Percentiles rank a stretch among this genome's conserved stretches.
These are phyloP conservation scores for Camellia japonica DNA, from an alignment of 148 eudicot species.

Conservation along the genomic window DNA sequence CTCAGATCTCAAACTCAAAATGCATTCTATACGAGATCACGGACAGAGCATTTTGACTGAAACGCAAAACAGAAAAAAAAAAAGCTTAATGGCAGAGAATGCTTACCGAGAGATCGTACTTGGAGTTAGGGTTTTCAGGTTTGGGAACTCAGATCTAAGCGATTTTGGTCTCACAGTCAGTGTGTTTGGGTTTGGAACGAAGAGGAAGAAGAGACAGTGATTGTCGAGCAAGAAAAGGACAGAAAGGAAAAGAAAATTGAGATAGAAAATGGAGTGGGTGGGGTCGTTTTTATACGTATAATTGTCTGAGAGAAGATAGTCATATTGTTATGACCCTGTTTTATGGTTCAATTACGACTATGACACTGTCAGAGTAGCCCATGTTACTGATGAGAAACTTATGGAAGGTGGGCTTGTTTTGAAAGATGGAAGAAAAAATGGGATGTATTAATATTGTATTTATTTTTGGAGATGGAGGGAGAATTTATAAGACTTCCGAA, in stretches of 20 bases:
- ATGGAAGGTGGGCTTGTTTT: no score
- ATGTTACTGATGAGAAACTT: no score
- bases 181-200: background rate
- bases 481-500: no score
- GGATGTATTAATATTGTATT: no score
- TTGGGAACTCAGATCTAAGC: slow-evolving; percentile 16
- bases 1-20: slow-evolving; percentile 20
- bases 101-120: slow-evolving; percentile 26
- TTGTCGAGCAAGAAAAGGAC: background rate
- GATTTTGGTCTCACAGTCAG: background rate
- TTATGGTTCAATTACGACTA: slow-evolving; percentile 6
- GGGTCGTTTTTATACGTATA: background rate
- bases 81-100: background rate
- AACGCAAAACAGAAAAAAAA: background rate
- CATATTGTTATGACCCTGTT: background rate
- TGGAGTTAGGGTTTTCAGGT: background rate
- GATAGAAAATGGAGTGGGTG: background rate
- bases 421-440: no score
- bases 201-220: background rate
- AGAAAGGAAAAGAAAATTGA: background rate
- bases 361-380: slow-evolving; percentile 1
- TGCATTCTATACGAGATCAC: no score
- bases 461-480: no score
- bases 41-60: background rate
- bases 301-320: background rate